Percentiles rank a stretch among this genome's conserved stretches.
Evolutionary conservation across 2,329 filamentous ascomycete species (phyloP).

Genomic region (Colletotrichum coccodes): DNA sequence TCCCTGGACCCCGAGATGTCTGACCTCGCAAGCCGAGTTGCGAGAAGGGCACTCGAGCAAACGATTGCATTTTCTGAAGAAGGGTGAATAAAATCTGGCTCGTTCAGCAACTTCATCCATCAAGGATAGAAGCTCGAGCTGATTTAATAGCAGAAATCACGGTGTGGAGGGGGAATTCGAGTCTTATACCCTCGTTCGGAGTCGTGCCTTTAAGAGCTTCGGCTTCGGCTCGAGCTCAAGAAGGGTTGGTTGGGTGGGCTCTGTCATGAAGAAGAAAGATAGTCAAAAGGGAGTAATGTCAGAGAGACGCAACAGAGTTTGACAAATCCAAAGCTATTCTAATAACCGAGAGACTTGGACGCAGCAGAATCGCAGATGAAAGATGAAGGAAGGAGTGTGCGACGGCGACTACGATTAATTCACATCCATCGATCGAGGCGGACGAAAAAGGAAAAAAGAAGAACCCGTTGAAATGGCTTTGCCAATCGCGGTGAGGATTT

Average conservation of each 20-base stretch:
- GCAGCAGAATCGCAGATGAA: too few relatives aligned
- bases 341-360: too few relatives aligned
- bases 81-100: not conserved
- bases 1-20: not conserved
- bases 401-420: too few relatives aligned
- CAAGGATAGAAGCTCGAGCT: not conserved
- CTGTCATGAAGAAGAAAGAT: too few relatives aligned
- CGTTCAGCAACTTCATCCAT: not conserved
- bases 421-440: not conserved
- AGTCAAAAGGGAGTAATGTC: too few relatives aligned
- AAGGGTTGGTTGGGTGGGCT: too few relatives aligned
- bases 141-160: not conserved
- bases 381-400: too few relatives aligned
- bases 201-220: not conserved
- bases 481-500: constrained; percentile 28
- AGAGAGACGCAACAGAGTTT: too few relatives aligned
- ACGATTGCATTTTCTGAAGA: not conserved
- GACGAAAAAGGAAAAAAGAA: not conserved
- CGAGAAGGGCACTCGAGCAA: not conserved
- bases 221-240: constrained; percentile 10
- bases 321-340: too few relatives aligned
- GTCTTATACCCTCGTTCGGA: not conserved
- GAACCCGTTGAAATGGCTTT: not conserved
- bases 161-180: not conserved
- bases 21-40: not conserved